phyloP scores from a whole-genome alignment of 2,329 filamentous ascomycete species.

The Diaporthe amygdali region DNA sequence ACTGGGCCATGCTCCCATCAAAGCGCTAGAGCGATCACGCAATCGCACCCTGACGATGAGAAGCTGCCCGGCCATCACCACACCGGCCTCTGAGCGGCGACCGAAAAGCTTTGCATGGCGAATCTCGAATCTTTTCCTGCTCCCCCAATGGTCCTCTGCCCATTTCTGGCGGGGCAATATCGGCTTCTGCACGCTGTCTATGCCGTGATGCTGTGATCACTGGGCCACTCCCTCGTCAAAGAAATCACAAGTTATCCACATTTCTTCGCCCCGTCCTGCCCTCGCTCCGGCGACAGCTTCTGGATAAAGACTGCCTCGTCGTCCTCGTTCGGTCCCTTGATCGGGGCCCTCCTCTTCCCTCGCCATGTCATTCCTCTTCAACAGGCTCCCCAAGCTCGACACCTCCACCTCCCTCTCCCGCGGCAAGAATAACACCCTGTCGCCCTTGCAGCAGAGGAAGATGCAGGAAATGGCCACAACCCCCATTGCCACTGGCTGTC shows the following conservation, averaged over 20 bases:
- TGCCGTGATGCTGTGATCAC: conserved; percentile 22
- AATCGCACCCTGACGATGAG: conserved; percentile 24
- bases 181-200: neutral
- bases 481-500: conserved; percentile 45
- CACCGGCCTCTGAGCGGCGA: neutral
- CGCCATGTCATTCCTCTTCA: conserved; percentile 43
- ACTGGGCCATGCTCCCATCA: conserved; percentile 4
- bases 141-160: neutral
- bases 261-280: conserved; percentile 11
- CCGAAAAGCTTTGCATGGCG: conserved; percentile 22
- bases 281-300: conserved; percentile 10
- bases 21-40: conserved; percentile 26
- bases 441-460: conserved; percentile 13
- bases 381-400: conserved; percentile 26
- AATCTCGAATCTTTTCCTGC: neutral
- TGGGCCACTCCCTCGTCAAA: neutral
- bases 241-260: conserved; percentile 11
- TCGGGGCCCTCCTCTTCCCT: conserved; percentile 10
- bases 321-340: conserved; percentile 11
- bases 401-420: conserved; percentile 29
- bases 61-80: conserved; percentile 2
- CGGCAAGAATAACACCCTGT: conserved; percentile 24
- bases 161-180: conserved; percentile 10
- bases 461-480: conserved; percentile 43
- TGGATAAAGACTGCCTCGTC: conserved; percentile 17